Conservation (phyloP, 2,329 filamentous ascomycete species). For the Diaporthe aspalathi region DNA sequence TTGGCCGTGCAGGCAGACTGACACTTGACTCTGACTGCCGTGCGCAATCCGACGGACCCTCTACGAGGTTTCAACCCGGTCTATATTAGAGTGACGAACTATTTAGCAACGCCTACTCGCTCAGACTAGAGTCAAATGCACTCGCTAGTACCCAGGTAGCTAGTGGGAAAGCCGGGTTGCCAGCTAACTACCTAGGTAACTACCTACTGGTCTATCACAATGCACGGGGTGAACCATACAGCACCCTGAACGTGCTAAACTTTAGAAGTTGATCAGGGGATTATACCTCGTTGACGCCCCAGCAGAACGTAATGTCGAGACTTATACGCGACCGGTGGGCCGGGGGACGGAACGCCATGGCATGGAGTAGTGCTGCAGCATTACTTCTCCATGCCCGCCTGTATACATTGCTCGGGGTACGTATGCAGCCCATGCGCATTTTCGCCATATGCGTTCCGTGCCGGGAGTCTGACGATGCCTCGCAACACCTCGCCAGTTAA, state of each 20-base stretch:
- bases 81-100: background rate
- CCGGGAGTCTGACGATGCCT: constrained; percentile 20
- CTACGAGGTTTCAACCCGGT: background rate
- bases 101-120: too few species aligned
- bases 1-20: background rate
- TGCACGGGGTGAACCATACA: background rate
- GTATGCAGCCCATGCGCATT: background rate
- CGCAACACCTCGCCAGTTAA: constrained; percentile 14
- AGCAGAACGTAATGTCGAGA: background rate
- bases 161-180: background rate
- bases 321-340: constrained; percentile 8
- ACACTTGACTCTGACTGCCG: background rate
- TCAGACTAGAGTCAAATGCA: background rate
- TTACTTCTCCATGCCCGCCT: too few species aligned
- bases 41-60: background rate
- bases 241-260: too few species aligned
- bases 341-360: background rate
- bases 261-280: too few species aligned
- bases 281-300: background rate
- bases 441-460: background rate
- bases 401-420: background rate
- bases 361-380: background rate
- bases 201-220: constrained; percentile 5
- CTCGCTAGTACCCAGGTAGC: background rate
- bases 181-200: too few species aligned